phyloP scores from a whole-genome alignment of 2,329 filamentous ascomycete species.

The Teratosphaeria viscida region DNA sequence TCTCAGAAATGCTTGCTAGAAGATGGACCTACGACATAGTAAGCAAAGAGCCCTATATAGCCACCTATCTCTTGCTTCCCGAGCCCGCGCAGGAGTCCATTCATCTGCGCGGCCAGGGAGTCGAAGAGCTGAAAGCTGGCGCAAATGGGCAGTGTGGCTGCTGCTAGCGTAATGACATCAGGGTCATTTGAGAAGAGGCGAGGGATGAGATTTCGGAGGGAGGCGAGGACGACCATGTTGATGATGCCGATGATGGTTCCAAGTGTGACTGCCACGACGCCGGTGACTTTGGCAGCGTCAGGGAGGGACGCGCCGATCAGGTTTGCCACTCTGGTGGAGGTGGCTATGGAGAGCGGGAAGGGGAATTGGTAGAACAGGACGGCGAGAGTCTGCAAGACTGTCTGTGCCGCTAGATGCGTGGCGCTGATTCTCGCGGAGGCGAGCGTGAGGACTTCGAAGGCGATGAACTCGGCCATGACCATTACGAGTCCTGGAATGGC shows the following conservation, averaged over 20 bases:
- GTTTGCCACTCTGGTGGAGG: constrained; percentile 81
- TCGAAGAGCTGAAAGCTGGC: constrained; percentile 89
- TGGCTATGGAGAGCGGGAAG: constrained; percentile 81
- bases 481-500: constrained; percentile 84
- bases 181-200: constrained; percentile 60
- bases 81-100: constrained; percentile 76
- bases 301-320: constrained; percentile 79
- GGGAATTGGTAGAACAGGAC: constrained; percentile 82
- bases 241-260: constrained; percentile 64
- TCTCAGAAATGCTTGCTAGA: not conserved
- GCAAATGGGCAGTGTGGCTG: constrained; percentile 64
- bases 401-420: constrained; percentile 76
- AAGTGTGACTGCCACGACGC: constrained; percentile 61
- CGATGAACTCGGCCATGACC: constrained; percentile 83
- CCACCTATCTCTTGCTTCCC: constrained; percentile 84
- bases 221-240: constrained; percentile 61
- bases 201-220: constrained; percentile 63
- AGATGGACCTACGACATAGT: constrained; percentile 51
- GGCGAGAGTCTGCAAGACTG: constrained; percentile 67
- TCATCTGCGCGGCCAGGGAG: constrained; percentile 64
- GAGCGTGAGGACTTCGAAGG: constrained; percentile 82
- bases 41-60: constrained; percentile 75
- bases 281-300: constrained; percentile 67
- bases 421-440: constrained; percentile 69
- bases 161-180: constrained; percentile 56